Conservation (phyloP, 2,329 filamentous ascomycete genomes). For the Gliomastix tumulicola region DNA sequence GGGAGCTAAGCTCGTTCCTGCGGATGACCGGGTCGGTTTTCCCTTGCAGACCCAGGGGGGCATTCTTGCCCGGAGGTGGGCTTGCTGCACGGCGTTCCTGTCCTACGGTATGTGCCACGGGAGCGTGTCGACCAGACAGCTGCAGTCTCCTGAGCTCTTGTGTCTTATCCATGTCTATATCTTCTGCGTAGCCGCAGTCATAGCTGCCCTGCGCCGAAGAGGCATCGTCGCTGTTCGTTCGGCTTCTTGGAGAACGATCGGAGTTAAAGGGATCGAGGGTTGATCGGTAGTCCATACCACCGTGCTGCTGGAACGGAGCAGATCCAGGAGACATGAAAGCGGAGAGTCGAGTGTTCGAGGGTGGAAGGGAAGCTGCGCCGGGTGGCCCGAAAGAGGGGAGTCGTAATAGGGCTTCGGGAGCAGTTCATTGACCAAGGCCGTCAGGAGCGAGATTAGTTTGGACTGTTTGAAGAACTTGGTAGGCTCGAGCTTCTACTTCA, state of each 20-base stretch:
- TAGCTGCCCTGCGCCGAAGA: slow-evolving; percentile 37
- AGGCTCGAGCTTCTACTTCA: slow-evolving; percentile 50
- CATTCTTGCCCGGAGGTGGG: slow-evolving; percentile 41
- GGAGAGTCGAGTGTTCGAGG: slow-evolving; percentile 36
- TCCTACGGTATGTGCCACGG: too few relatives aligned
- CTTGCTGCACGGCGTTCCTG: slow-evolving; percentile 51
- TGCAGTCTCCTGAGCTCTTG: slow-evolving; percentile 41
- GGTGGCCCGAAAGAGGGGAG: slow-evolving; percentile 30
- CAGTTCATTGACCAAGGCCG: slow-evolving; percentile 30
- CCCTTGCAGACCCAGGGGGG: slow-evolving; percentile 32
- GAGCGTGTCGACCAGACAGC: slow-evolving; percentile 36
- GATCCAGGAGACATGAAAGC: slow-evolving; percentile 38
- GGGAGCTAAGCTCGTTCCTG: slow-evolving; percentile 38
- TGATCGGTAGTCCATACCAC: slow-evolving; percentile 31
- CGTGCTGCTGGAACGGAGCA: slow-evolving; percentile 30
- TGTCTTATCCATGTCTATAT: slow-evolving; percentile 46
- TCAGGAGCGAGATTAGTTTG: slow-evolving; percentile 32
- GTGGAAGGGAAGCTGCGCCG: slow-evolving; percentile 36
- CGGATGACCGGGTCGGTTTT: too few relatives aligned
- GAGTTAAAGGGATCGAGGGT: slow-evolving; percentile 34
- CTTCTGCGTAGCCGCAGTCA: slow-evolving; percentile 27
- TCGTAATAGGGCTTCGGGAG: slow-evolving; percentile 26
- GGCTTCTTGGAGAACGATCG: slow-evolving; percentile 38
- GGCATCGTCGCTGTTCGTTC: slow-evolving; percentile 45
- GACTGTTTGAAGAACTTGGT: slow-evolving; percentile 37